Evolutionary conservation across 495 filamentous ascomycete species (phyloP).

Genomic region (Tuber magnatum): DNA sequence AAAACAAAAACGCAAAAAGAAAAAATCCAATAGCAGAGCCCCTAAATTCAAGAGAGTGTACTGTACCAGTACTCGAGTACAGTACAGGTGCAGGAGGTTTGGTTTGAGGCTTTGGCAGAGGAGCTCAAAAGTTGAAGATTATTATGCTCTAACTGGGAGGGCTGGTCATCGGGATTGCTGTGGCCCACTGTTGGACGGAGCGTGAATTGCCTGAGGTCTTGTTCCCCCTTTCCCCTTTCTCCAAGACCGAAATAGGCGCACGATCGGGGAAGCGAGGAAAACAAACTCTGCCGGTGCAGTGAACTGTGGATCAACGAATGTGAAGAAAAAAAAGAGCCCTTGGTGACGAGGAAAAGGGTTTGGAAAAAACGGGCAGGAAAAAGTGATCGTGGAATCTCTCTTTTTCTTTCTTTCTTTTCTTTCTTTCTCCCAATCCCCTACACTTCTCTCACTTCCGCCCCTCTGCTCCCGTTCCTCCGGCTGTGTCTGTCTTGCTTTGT

Average conservation of each 20-base stretch:
- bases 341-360: slow-evolving; percentile 39
- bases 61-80: too few species aligned
- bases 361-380: slow-evolving; percentile 30
- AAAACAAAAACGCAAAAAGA: slow-evolving; percentile 26
- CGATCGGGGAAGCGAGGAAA: slow-evolving; percentile 15
- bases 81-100: slow-evolving; percentile 27
- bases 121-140: slow-evolving; percentile 18
- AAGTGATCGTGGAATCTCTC: slow-evolving; percentile 20
- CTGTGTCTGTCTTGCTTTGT: not conserved
- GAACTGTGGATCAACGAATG: slow-evolving; percentile 31
- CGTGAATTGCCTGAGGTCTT: slow-evolving; percentile 17
- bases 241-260: slow-evolving; percentile 31
- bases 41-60: slow-evolving; percentile 22
- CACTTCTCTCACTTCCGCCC: slow-evolving; percentile 16
- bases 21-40: slow-evolving; percentile 27
- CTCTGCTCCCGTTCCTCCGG: slow-evolving; percentile 4
- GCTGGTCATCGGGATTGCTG: slow-evolving; percentile 15
- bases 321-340: slow-evolving; percentile 45
- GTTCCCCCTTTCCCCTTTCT: slow-evolving; percentile 28
- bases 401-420: slow-evolving; percentile 8
- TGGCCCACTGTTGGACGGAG: slow-evolving; percentile 3
- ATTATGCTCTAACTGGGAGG: not conserved
- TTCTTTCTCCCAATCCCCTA: not conserved
- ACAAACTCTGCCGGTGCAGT: slow-evolving; percentile 26
- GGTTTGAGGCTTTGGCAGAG: slow-evolving; percentile 12